Evolutionary conservation across 345 rosid species (phyloP).

Genomic region (Eucalyptus caleyi): DNA sequence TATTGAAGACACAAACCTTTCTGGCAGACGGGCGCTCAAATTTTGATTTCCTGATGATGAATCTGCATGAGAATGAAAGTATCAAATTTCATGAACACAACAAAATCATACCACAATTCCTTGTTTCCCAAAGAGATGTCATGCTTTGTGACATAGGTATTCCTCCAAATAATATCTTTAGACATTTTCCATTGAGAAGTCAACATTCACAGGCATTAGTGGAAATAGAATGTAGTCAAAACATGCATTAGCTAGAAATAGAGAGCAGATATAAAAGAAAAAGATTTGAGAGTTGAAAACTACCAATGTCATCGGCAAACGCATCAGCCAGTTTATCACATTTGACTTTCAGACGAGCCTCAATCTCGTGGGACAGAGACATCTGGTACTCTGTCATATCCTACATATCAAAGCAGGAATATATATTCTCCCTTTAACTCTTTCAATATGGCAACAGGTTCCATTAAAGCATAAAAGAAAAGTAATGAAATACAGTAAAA

Average conservation of each 20-base stretch:
- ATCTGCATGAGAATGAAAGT: conserved; percentile 29
- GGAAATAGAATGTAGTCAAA: background rate
- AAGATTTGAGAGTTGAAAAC: background rate
- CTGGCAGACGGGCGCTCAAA: conserved; percentile 82
- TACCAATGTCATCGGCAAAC: conserved; percentile 81
- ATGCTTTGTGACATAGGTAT: background rate
- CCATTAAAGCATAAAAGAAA: background rate
- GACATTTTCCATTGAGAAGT: background rate
- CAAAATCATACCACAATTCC: background rate
- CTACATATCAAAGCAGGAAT: conserved; percentile 16
- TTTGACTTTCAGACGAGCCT: conserved; percentile 66
- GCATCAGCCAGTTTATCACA: conserved; percentile 87
- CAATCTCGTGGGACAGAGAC: conserved; percentile 76
- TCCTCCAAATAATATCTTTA: background rate
- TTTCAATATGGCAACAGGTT: background rate
- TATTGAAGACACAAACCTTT: conserved; percentile 39
- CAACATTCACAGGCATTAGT: background rate
- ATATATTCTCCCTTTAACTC: background rate
- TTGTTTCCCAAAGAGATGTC: background rate
- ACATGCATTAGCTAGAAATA: background rate
- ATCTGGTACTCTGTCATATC: conserved; percentile 83
- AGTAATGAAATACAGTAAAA: background rate
- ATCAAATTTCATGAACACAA: background rate
- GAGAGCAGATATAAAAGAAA: background rate
- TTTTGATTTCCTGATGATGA: conserved; percentile 54